Conservation (phyloP, 2,329 filamentous ascomycete genomes). For the Cadophora sp. region DNA sequence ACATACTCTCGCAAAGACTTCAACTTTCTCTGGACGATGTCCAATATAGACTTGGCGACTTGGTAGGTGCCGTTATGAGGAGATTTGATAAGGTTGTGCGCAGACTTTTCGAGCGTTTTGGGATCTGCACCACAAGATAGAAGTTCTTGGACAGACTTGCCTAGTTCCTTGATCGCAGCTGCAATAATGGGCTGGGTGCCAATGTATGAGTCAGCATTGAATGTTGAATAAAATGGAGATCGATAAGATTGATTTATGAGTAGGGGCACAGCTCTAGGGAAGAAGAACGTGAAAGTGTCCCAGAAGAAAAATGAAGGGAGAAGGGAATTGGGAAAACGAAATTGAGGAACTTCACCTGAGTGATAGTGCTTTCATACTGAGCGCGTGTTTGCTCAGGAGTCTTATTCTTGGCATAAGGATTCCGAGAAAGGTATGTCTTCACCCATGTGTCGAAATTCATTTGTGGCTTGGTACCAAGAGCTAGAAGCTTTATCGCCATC, state of each 20-base stretch:
- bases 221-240: no score
- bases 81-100: conserved; percentile 48
- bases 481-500: conserved; percentile 66
- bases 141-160: conserved; percentile 56
- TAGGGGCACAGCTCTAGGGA: no score
- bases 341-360: conserved; percentile 46
- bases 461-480: conserved; percentile 63
- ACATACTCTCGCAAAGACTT: conserved; percentile 49
- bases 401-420: conserved; percentile 47
- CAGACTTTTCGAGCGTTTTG: conserved; percentile 59
- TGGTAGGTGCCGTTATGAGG: conserved; percentile 40
- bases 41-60: conserved; percentile 61
- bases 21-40: conserved; percentile 63
- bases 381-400: conserved; percentile 56
- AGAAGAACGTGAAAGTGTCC: no score
- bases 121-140: conserved; percentile 70
- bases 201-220: no score
- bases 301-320: no score
- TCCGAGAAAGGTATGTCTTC: conserved; percentile 57
- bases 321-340: no score
- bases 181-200: conserved; percentile 64
- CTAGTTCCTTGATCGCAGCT: conserved; percentile 60
- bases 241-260: no score
- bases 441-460: conserved; percentile 71
- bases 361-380: conserved; percentile 54